Percentiles rank a stretch among this genome's conserved stretches.
Conservation (phyloP, 2,329 filamentous ascomycete species). For the Colletotrichum liaoningense region DNA sequence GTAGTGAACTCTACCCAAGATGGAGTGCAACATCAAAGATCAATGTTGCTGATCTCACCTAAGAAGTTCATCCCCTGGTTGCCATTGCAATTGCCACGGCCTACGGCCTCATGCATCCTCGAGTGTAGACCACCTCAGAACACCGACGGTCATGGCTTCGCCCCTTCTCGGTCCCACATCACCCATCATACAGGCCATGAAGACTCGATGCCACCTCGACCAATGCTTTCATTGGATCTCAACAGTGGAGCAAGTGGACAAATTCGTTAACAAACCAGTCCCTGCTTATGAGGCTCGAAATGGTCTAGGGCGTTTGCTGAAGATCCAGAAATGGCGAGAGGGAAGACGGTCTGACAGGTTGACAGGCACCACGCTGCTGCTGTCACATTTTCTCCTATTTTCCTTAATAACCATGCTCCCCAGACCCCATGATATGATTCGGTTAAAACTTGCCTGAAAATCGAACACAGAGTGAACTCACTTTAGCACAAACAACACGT, state of each 20-base stretch:
- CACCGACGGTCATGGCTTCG: neutral
- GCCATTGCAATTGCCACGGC: neutral
- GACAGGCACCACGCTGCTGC: neutral
- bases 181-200: neutral
- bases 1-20: neutral
- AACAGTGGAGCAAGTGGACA: neutral
- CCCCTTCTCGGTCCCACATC: neutral
- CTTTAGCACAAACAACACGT: neutral
- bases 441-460: neutral
- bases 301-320: neutral
- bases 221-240: neutral
- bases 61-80: neutral
- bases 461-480: neutral
- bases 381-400: neutral
- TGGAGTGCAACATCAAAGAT: neutral
- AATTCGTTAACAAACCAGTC: neutral
- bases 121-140: neutral
- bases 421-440: slow-evolving; percentile 1
- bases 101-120: neutral
- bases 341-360: neutral
- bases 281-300: neutral
- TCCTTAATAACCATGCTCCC: slow-evolving; percentile 25
- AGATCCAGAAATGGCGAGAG: neutral
- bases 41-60: neutral
- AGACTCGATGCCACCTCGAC: neutral